Base-by-base conservation (phyloP, 2,329 filamentous ascomycete species). In the Berkeleyomyces rouxiae region DNA sequence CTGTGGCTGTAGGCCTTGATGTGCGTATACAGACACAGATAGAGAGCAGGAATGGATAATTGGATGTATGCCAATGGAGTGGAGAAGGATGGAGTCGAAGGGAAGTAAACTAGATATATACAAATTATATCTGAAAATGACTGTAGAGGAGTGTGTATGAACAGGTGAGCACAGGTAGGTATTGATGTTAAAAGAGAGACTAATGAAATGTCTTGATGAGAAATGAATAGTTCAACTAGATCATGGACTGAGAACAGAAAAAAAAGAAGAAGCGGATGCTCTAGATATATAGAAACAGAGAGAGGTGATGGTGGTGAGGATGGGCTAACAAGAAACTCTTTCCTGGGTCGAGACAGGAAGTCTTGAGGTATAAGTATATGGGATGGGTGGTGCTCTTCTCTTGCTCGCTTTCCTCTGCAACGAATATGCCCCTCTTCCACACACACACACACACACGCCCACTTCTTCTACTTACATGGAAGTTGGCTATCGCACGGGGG, bases 241-340 rank as follows among this genome's bases (percentile, higher is more conserved):
- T 46, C 7, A 57, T 62, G 16, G 39, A 31, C 51, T n/a, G 42
- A 62, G 4, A 16, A 62, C 39, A 42, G 44, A 47, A 40, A 11
- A 16, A 33, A 58, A 42, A 42, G 40, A 58, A 39, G 37, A 57
- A 63, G 40, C 13, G 58, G 36, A 16, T 55, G 53, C 39, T 59
- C 39, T 59, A 59, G 46, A 59, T 58, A 59, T 59, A 51, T 51
- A 58, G 36, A 60, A 60, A 53, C 33, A 61, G 37, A 42, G 51
- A 43, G 16, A 49, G 40, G 37, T 39, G 33, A 33, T 61, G 43
- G 42, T 49, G 46, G 46, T 49, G 36, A 33, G 23, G 39, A 42
- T 42, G 10, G 11, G 46, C 7, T 47, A 46, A 47, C 33, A 44
- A 59, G 53, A 39, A 11, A 39, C 42, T 59, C 11, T 7, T 13